Evolutionary conservation across 2,329 filamentous ascomycete species (phyloP), one percentile per base, ranked within the genome.

Genomic region (Coleophoma eucalyptorum): DNA sequence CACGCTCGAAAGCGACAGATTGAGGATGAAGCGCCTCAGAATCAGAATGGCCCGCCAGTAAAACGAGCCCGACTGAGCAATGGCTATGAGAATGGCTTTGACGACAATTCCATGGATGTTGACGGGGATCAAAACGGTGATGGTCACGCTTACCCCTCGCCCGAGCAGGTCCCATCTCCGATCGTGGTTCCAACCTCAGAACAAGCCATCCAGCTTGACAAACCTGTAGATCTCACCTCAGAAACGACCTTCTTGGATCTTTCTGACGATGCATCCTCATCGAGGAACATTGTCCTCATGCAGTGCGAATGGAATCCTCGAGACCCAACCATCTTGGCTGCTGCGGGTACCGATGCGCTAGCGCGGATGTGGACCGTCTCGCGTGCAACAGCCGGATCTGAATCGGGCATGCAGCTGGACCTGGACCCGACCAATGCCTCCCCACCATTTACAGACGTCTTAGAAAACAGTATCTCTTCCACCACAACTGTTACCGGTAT

Each of bases 251-350:
- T 83, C 64, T 73, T 86, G 53, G 78, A 77, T 56, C 72, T 85
- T 57, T 63, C 69, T 41, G 64, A 66, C 34, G 61, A 66, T 52
- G 62, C 63, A 55, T 61, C 67, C 56, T 26, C 26, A 26, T 68
- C 63, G 58, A 79, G 76, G 62, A 73, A 74, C 69, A 80, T 82
- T 65, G 76, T 84, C 62, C 71, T 86, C 68, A 75, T 86, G 72
- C 81, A 84, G 69, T 85, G 82, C 77, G 80, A 84, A 75, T 86
- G 81, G 80, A 84, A 80, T 74, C 83, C 83, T 60, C 75, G 67
- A 69, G 77, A 86, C 73, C 78, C 82, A 67, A 80, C 77, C 53
- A 72, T 83, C 70, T 75, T 86, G 75, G 83, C 81, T 69, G 81
- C 81, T 75, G 81, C 80, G 72, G 83, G 83, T 63, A 85, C 81